A percentile compares a stretch with the other conserved stretches of the same genome.
Conservation (phyloP, 306 rosid species). For the Trifolium pratense region DNA sequence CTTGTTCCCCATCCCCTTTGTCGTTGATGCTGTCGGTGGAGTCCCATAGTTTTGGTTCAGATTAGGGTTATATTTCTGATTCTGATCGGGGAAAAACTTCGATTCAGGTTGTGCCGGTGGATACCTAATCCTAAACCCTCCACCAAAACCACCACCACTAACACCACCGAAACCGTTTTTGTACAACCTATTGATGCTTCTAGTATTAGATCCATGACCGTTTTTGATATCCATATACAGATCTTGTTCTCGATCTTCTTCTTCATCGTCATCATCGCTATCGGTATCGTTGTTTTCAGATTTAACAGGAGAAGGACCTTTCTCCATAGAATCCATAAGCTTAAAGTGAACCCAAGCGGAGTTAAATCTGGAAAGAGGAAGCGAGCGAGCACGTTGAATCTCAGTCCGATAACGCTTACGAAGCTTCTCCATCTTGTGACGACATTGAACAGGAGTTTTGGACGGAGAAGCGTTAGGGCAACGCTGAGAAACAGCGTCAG, state of each 20-base stretch:
- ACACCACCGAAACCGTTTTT: constrained; percentile 48
- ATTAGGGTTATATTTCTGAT: constrained; percentile 53
- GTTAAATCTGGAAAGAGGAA: constrained; percentile 68
- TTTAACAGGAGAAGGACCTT: constrained; percentile 63
- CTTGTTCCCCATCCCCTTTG: constrained; percentile 54
- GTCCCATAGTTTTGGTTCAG: constrained; percentile 19
- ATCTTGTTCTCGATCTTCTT: constrained; percentile 68
- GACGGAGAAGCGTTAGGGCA: constrained; percentile 85
- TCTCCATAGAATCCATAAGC: constrained; percentile 96
- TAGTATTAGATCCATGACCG: constrained; percentile 55
- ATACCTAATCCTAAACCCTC: constrained; percentile 77
- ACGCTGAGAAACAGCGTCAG: constrained; percentile 67
- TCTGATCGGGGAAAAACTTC: constrained; percentile 55
- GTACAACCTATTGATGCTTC: constrained; percentile 66
- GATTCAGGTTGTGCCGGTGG: constrained; percentile 80
- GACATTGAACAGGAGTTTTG: constrained; percentile 98
- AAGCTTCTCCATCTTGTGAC: constrained; percentile 98
- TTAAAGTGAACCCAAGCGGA: constrained; percentile 94
- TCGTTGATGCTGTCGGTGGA: background rate
- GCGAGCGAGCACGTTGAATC: constrained; percentile 82
- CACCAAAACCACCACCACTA: constrained; percentile 50
- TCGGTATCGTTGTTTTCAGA: constrained; percentile 61
- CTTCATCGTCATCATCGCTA: constrained; percentile 52
- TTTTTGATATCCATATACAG: constrained; percentile 64
- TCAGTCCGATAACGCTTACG: constrained; percentile 95